Base-by-base conservation (phyloP, 257 asterid genomes). In the Rubia yunnanensis region DNA sequence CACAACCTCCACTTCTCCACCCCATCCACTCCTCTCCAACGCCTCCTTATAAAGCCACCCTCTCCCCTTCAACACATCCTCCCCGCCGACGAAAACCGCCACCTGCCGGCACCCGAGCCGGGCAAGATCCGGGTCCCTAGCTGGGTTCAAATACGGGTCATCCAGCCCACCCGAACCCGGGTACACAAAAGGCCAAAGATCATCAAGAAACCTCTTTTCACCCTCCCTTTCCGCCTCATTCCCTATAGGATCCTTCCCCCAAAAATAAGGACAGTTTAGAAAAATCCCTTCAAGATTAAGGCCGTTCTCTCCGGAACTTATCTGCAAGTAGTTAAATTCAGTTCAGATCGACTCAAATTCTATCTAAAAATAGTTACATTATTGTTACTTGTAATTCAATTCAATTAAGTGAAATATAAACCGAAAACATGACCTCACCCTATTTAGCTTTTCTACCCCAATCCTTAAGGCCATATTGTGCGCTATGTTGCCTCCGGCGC, bases 401-500 rank as follows among this genome's bases (percentile, higher is more conserved):
- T n/a, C n/a, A n/a, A n/a, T n/a, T n/a, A n/a, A n/a, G n/a, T n/a
- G n/a, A n/a, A n/a, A n/a, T n/a, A n/a, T n/a, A n/a, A n/a, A n/a
- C n/a, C n/a, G n/a, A n/a, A n/a, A n/a, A n/a, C n/a, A n/a, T n/a
- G n/a, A n/a, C n/a, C n/a, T n/a, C n/a, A n/a, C n/a, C n/a, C n/a
- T n/a, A n/a, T n/a, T 68, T 34, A 75, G 58, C 60, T 14, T 44
- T 15, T 83, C 85, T 28, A 52, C 5, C 28, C 88, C 94, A 24
- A 72, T 39, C 59, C 78, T 82, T 20, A 82, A 31, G 0, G 79
- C 88, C 60, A 81, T 36, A 48, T 78, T 30, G 63, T 86, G 91
- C 0, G 86, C 86, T 0, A 88, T 67, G 64, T 73, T 88, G 1
- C 60, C 96, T 0, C 94, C 96, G 1, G 94, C 86, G 38, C 96